Percentiles rank a stretch among this genome's conserved stretches.
Conservation (phyloP, 225 moss, liverwort and hornwort genomes). For the Pseudoscleropodium purum region DNA sequence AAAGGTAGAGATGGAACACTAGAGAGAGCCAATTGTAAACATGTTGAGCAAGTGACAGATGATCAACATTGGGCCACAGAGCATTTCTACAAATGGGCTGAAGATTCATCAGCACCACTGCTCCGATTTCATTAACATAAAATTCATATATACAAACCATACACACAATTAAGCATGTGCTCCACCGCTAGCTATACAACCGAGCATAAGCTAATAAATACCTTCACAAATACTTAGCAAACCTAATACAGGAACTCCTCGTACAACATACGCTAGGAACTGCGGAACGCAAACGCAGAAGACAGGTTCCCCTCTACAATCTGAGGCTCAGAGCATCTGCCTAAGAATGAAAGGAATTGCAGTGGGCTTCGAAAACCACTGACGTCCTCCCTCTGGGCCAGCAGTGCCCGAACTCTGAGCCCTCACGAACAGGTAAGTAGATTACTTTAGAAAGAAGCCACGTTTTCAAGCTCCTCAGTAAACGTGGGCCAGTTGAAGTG, state of each 20-base stretch:
- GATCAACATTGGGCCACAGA: no score
- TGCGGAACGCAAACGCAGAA: background rate
- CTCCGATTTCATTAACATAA: background rate
- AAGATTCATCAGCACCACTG: background rate
- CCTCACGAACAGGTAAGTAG: background rate
- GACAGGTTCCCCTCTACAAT: constrained; percentile 4
- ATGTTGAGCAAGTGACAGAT: background rate
- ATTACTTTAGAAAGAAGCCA: constrained; percentile 1
- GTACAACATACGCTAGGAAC: background rate
- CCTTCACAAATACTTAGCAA: background rate
- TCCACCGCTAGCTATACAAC: constrained; percentile 4
- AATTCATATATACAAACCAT: constrained; percentile 1
- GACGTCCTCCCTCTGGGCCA: background rate
- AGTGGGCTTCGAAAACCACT: background rate
- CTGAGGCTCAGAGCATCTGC: background rate
- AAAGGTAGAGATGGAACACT: no score
- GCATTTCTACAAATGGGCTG: background rate
- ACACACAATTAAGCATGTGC: background rate
- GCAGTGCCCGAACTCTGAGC: background rate
- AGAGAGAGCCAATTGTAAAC: background rate
- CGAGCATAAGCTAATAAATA: background rate
- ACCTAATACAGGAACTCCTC: constrained; percentile 5
- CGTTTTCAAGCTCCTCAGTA: constrained; percentile 8
- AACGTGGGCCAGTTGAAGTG: constrained; percentile 54
- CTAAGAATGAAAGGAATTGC: background rate